Evolutionary conservation across 2,329 filamentous ascomycete species (phyloP).

Genomic region (Exophiala alcalophila): DNA sequence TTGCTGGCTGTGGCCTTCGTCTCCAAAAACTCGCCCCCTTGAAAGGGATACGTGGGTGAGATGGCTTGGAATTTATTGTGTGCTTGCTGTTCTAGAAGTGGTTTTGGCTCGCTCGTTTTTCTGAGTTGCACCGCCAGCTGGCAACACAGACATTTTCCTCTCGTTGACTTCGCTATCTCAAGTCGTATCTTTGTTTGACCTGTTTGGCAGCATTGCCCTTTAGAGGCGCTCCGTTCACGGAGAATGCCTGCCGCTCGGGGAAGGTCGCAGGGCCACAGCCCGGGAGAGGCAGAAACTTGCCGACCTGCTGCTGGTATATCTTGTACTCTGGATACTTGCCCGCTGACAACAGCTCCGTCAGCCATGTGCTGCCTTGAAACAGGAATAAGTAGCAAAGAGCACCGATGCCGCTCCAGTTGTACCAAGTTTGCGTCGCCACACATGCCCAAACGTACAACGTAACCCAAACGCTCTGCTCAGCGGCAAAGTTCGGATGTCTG

Average conservation of each 20-base stretch:
- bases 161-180: too few relatives aligned
- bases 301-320: slow-evolving; percentile 77
- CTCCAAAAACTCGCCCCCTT: too few relatives aligned
- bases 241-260: not conserved
- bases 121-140: too few relatives aligned
- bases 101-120: too few relatives aligned
- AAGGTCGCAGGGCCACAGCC: slow-evolving; percentile 8
- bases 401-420: slow-evolving; percentile 77
- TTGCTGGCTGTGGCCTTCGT: too few relatives aligned
- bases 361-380: slow-evolving; percentile 83
- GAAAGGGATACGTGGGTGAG: too few relatives aligned
- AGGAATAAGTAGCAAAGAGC: slow-evolving; percentile 68
- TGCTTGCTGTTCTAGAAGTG: too few relatives aligned
- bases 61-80: too few relatives aligned
- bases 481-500: slow-evolving; percentile 91
- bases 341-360: slow-evolving; percentile 78
- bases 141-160: too few relatives aligned
- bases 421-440: slow-evolving; percentile 65
- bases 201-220: slow-evolving; percentile 11
- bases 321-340: slow-evolving; percentile 86
- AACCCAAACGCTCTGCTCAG: slow-evolving; percentile 89
- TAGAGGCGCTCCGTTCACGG: slow-evolving; percentile 1
- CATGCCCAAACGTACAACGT: slow-evolving; percentile 84
- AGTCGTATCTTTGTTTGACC: slow-evolving; percentile 16
- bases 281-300: slow-evolving; percentile 70